Percentiles rank a stretch among this genome's conserved stretches.
These are phyloP conservation scores for Phytophthora capsici DNA, from an alignment of 352 stramenopile genomes.

Conservation along the genomic window DNA sequence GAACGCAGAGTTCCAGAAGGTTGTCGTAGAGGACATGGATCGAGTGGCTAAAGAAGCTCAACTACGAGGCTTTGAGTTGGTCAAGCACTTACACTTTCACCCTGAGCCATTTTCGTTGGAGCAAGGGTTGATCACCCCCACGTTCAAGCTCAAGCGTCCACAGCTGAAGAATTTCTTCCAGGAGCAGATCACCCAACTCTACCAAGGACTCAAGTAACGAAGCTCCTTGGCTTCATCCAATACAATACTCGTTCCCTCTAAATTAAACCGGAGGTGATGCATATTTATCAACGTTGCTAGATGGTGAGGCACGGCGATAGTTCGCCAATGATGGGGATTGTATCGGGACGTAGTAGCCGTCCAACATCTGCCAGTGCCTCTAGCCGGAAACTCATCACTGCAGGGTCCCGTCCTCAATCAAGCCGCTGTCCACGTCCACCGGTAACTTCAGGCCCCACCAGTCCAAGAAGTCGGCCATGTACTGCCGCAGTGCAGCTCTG, in stretches of 20 bases:
- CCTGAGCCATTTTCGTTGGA: constrained; percentile 87
- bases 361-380: constrained; percentile 32
- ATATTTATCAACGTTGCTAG: not conserved
- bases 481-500: constrained; percentile 21
- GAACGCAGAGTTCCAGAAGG: constrained; percentile 53
- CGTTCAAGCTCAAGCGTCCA: constrained; percentile 95
- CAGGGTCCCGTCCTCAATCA: constrained; percentile 6
- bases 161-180: constrained; percentile 65
- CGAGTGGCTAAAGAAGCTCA: constrained; percentile 54
- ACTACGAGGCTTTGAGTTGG: constrained; percentile 92
- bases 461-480: constrained; percentile 25
- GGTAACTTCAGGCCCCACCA: constrained; percentile 3
- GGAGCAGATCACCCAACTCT: constrained; percentile 54
- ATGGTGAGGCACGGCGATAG: constrained; percentile 22
- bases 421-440: constrained; percentile 22
- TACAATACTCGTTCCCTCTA: not conserved
- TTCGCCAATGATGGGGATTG: constrained; percentile 15
- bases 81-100: constrained; percentile 89
- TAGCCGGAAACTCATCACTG: constrained; percentile 36
- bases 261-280: no score
- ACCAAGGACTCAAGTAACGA: constrained; percentile 34
- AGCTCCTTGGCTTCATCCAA: no score
- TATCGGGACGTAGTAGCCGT: constrained; percentile 14
- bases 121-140: constrained; percentile 93
- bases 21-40: constrained; percentile 76